Conservation (phyloP, 2,329 filamentous ascomycete genomes). For the Hawksworthiomyces lignivorus region DNA sequence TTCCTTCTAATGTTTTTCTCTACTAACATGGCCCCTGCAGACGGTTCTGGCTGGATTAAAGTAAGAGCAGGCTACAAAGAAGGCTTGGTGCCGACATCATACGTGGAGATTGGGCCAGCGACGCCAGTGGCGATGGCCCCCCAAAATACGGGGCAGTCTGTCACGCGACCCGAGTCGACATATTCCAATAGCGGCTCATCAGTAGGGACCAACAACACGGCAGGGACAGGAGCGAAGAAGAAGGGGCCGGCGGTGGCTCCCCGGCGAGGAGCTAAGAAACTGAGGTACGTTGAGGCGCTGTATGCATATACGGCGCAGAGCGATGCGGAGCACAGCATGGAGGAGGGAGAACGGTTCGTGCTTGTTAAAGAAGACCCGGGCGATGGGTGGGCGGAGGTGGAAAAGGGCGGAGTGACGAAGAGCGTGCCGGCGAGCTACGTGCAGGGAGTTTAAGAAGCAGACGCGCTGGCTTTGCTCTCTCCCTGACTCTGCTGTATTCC, state of each 20-base stretch:
- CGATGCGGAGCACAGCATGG: conserved; percentile 83
- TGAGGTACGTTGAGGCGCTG: conserved; percentile 85
- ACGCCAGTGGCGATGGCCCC: conserved; percentile 36
- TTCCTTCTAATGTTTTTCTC: conserved; percentile 14
- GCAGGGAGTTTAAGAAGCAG: conserved; percentile 60
- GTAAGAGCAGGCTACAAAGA: conserved; percentile 67
- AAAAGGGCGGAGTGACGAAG: conserved; percentile 76
- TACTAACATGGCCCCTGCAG: too few relatives aligned
- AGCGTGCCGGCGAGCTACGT: conserved; percentile 95
- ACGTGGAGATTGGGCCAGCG: conserved; percentile 60
- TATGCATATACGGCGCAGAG: conserved; percentile 87
- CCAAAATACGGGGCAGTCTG: conserved; percentile 37
- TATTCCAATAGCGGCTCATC: conserved; percentile 74
- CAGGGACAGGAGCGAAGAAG: conserved; percentile 53
- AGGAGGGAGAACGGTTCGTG: conserved; percentile 85
- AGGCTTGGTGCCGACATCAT: conserved; percentile 80
- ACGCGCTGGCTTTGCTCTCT: neutral
- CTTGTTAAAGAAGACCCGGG: conserved; percentile 80
- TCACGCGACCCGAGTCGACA: conserved; percentile 59
- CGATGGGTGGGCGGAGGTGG: conserved; percentile 95
- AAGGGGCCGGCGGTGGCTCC: conserved; percentile 90
- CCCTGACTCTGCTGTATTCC: neutral
- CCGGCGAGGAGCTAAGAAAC: conserved; percentile 81
- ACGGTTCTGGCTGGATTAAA: conserved; percentile 87
- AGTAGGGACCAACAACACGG: conserved; percentile 31